Conservation (phyloP, 805 yeast genomes). For the Debaryomyces maramus region DNA sequence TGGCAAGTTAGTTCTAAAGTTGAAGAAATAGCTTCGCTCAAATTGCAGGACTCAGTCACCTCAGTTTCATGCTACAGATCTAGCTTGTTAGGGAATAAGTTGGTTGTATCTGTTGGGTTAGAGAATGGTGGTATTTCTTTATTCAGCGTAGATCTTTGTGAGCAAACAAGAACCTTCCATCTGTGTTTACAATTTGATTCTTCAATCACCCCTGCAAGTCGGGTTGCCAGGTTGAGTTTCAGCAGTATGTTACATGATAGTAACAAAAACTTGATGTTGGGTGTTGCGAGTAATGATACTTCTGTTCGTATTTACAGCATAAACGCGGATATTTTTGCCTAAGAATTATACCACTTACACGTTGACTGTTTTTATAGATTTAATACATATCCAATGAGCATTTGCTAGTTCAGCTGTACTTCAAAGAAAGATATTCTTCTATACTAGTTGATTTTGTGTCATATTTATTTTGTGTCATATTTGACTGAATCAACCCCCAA, state of each 20-base stretch:
- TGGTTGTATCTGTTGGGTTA: conserved; percentile 60
- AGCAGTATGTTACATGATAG: conserved; percentile 25
- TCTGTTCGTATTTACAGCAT: conserved; percentile 51
- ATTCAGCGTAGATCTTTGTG: conserved; percentile 32
- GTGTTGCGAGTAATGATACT: conserved; percentile 65
- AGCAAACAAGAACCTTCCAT: conserved; percentile 22
- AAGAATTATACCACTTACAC: neutral
- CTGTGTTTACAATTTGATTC: conserved; percentile 34
- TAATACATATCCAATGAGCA: too few relatives aligned
- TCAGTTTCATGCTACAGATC: conserved; percentile 54
- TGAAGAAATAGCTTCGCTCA: conserved; percentile 38
- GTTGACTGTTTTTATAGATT: too few relatives aligned
- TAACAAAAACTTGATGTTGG: conserved; percentile 40
- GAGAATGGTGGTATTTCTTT: conserved; percentile 64
- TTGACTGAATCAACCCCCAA: neutral
- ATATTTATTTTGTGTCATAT: too few relatives aligned
- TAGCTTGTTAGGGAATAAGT: conserved; percentile 24
- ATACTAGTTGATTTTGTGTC: neutral
- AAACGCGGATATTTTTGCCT: neutral
- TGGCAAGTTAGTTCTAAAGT: conserved; percentile 56
- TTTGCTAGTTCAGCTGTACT: too few relatives aligned
- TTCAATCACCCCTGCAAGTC: conserved; percentile 55
- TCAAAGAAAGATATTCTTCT: too few relatives aligned
- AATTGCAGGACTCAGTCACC: conserved; percentile 60
- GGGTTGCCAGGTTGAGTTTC: conserved; percentile 64